Base-by-base conservation (phyloP, 2,329 filamentous ascomycete genomes). In the Claviceps paspali region DNA sequence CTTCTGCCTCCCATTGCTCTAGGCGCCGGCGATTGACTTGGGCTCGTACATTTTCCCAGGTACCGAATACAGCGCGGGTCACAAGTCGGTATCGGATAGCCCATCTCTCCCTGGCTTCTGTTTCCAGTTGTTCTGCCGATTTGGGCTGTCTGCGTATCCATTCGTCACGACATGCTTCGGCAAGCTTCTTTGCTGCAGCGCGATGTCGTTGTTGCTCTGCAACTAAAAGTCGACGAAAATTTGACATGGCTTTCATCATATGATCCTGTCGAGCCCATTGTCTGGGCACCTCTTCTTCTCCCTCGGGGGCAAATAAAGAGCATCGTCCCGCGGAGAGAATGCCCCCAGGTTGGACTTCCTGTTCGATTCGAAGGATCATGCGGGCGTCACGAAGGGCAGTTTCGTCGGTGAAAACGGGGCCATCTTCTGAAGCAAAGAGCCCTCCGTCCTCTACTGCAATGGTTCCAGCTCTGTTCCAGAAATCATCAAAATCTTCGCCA, bases 251-350 rank as follows among this genome's bases (percentile, higher is more conserved):
- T 33, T 79, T 78, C 32, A 82, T 67, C 37, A 96, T 68, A 52
- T 96, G 83, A 51, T 96, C 87, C 51, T 76, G 72, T 47, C 92
- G 86, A n/a, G 81, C 77, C 65, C 84, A 96, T 50, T 91, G 84
- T 36, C 72, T 69, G 0, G 76, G 72, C 0, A 82, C 82, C 48
- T 92, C 82, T 39, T 83, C 77, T 41, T 63, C 64, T 10, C 75
- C 65, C 44, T 91, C 82, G 0, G 82, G 82, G 14, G 77, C 68
- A 47, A 82, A 91, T 18, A 79, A 61, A 2, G 77, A 79, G 52
- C 82, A 88, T 41, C 70, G 67, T 41, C 76, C 74, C 38, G 68
- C 62, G 35, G 80, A 85, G 21, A 95, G 65, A 4, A 86, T 54
- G 2, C 85, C 84, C 12, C 86, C 87, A 5, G 77, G 73, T 49